Base-by-base conservation (phyloP, 2,329 filamentous ascomycete species). In the Epichloe gansuensis region DNA sequence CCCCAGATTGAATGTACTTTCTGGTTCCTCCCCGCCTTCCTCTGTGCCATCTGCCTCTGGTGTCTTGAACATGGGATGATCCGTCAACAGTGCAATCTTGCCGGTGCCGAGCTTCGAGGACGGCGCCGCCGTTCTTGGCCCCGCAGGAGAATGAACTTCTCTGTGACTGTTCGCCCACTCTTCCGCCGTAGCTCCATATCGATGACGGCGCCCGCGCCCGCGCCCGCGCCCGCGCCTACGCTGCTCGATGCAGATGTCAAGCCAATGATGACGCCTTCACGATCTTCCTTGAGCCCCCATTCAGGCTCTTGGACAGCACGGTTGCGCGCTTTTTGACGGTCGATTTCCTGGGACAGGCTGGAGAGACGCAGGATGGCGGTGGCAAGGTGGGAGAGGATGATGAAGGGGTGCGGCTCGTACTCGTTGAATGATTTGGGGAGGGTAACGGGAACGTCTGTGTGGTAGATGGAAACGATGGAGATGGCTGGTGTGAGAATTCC, bases 121-220 rank as follows among this genome's bases (percentile, higher is more conserved):
- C 37, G 68, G 25, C 31, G 39, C 31, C 37, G 28, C 31, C 7
- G 17, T 17, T n/a, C 17, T 42, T 12, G 13, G 12, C 4, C 48
- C 31, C 23, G 21, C 54, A 59, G 67, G 42, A 76, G 71, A 48
- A 83, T 73, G 55, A 83, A 84, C 46, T 69, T 74, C 67, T 96
- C 91, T 8, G 77, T 70, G 15, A 95, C 83, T 0, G 84, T 81
- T 4, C 90, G 76, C 0, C 91, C 91, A 61, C 86, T 91, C 60
- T 90, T 85, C 52, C 91, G 76, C 11, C 93, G 78, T 60, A 95
- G 80, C 67, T 98, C 91, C 78, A 95, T 86, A 62, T 88, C 83
- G 6, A 96, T 67, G 1, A 95, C 87, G 0, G 91, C 85, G 1
- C 72, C 71, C 44, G 50, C 13, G 17, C 48, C 46, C 9, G 58